Base-by-base conservation (phyloP, 2,329 filamentous ascomycete genomes). In the Rachicladosporium sp. region DNA sequence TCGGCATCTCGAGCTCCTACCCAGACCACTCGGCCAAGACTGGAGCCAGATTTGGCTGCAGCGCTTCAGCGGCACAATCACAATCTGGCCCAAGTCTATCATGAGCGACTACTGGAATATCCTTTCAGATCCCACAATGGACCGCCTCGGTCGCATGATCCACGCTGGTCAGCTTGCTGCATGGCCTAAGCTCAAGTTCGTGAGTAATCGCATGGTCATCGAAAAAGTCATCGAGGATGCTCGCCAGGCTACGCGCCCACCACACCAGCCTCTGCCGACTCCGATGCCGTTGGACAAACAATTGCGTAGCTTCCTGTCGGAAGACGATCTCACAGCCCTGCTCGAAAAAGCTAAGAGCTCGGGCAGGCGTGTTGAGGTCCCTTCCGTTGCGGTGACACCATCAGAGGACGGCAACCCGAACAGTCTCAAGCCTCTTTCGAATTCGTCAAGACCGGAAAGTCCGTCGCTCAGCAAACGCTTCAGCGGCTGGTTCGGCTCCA, bases 41-140 rank as follows among this genome's bases (percentile, higher is more conserved):
- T 98, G 91, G 91, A 88, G 81, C 43, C 83, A 94, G 61, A 78
- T 98, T 13, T 98, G 89, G 84, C 73, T 98, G 35, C 91, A 98
- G 59, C 78, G 87, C 43, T 98, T 98, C 60, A 82, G 81, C 46
- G 91, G 91, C 21, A 96, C 86, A 7, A 82, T 96, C 46, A 98
- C 91, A 9, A 88, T 98, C 54, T 96, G 89, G 88, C 91, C 91
- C 6, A 86, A 87, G 58, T 80, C 78, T 9, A 66, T 78, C 3
- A 65, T 76, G 1, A 81, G 77, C 1, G 91, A 98, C 63, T 93
- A 95, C 57, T 78, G 73, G 57, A 76, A 84, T 51, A 93, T 98
- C 45, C 71, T 98, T 1, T 78, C 80, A 1, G 91, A 98, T 55
- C 91, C 91, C 0, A 80, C 76, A 32, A 68, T 79, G 3, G 67